Evolutionary conservation across 1,284 basidiomycete genomes (phyloP).

Genomic region (Pseudozyma tsukubaensis): DNA sequence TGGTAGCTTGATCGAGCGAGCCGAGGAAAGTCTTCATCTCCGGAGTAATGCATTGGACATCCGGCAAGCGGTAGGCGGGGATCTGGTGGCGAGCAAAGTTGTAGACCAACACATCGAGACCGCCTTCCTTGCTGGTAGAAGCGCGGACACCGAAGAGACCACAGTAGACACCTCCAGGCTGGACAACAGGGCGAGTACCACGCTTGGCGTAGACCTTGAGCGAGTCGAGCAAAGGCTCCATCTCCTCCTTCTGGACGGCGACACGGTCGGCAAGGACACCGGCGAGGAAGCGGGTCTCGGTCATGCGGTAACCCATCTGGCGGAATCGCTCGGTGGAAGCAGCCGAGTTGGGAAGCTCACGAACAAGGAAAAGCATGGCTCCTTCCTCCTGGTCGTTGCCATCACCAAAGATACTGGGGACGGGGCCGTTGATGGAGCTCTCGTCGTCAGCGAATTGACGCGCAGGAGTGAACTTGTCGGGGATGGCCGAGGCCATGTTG

Average conservation of each 20-base stretch:
- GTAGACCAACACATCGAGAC: conserved; percentile 71
- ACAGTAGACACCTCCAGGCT: conserved; percentile 72
- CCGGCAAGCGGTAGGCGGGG: conserved; percentile 72
- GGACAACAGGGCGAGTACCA: conserved; percentile 71
- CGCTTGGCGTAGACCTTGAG: conserved; percentile 72
- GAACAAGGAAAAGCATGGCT: conserved; percentile 72
- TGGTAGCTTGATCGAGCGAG: conserved; percentile 69
- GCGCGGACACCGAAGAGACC: conserved; percentile 72
- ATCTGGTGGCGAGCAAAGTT: conserved; percentile 73
- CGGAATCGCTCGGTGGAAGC: conserved; percentile 71
- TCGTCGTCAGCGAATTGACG: conserved; percentile 57
- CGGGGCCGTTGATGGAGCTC: conserved; percentile 56
- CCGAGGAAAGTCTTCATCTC: conserved; percentile 70
- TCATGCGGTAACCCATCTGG: conserved; percentile 72
- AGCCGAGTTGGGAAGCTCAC: conserved; percentile 68
- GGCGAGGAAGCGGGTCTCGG: conserved; percentile 72
- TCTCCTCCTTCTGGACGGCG: conserved; percentile 71
- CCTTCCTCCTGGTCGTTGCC: conserved; percentile 69
- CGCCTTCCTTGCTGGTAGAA: conserved; percentile 62
- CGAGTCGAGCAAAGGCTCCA: conserved; percentile 71
- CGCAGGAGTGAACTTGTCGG: conserved; percentile 44
- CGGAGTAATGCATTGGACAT: conserved; percentile 70
- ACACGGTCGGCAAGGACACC: conserved; percentile 71
- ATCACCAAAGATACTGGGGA: conserved; percentile 59
- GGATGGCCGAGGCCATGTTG: conserved; percentile 5